These are phyloP conservation scores for Lachnellula hyalina DNA, from an alignment of 2,329 filamentous ascomycete genomes.

Conservation along the genomic window DNA sequence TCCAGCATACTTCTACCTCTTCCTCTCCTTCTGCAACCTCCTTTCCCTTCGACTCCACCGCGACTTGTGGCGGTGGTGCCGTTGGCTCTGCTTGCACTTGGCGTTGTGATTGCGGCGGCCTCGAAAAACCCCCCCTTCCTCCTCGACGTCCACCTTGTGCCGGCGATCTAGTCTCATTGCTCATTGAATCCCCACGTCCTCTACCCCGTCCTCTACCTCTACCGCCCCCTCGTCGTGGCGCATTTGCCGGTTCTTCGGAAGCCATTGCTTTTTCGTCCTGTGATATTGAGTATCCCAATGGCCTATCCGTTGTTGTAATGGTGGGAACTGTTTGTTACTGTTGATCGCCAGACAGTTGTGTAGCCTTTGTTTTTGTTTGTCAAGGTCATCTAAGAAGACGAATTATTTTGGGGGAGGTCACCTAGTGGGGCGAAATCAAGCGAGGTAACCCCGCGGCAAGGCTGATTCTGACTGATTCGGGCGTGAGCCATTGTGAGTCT, in stretches of 20 bases:
- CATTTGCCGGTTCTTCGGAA: constrained; percentile 23
- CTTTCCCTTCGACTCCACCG: not conserved
- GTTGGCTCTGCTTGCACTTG: not conserved
- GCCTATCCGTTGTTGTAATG: not conserved
- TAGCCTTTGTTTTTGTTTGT: not conserved
- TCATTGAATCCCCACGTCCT: constrained; percentile 13
- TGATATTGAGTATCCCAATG: not conserved
- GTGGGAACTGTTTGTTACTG: not conserved
- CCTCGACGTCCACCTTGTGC: constrained; percentile 31
- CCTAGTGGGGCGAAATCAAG: not conserved
- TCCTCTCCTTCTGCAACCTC: constrained; percentile 16
- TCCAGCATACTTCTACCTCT: constrained; percentile 88
- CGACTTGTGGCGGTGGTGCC: not conserved
- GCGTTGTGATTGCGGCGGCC: not conserved
- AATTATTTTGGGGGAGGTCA: not conserved
- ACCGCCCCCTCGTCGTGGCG: constrained; percentile 31
- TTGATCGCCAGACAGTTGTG: not conserved
- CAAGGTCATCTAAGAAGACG: not conserved
- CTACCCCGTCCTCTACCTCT: constrained; percentile 33
- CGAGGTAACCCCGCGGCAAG: constrained; percentile 2
- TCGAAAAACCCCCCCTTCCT: constrained; percentile 10
- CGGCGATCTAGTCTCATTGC: not conserved
- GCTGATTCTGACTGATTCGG: not conserved
- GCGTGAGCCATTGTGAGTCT: not conserved
- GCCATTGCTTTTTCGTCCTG: constrained; percentile 5